Conservation (phyloP, 495 filamentous ascomycete genomes). For the Hypomontagnella submonticulosa region DNA sequence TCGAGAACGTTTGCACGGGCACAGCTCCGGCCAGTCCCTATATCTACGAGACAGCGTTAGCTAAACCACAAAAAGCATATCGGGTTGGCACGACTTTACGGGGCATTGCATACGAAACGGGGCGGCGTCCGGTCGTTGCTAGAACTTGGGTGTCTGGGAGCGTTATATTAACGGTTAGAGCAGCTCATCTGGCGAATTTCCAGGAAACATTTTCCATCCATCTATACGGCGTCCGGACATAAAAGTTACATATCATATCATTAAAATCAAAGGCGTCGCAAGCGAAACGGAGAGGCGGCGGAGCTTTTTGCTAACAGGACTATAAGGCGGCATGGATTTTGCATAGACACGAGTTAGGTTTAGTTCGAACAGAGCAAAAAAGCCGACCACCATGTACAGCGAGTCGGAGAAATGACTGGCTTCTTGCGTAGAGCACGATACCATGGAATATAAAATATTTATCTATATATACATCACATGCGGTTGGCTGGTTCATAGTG, state of each 20-base stretch:
- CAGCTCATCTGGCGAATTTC: conserved; percentile 6
- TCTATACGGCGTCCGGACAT: conserved; percentile 33
- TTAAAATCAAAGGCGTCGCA: conserved; percentile 16
- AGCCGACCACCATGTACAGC: background rate
- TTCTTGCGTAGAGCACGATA: background rate
- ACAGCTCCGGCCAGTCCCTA: conserved; percentile 1
- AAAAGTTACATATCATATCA: conserved; percentile 30
- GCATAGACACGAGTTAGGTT: conserved; percentile 12
- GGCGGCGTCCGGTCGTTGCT: conserved; percentile 20
- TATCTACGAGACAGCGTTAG: conserved; percentile 3
- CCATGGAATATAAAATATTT: conserved; percentile 2
- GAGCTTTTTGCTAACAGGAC: background rate
- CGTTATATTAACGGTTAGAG: conserved; percentile 4
- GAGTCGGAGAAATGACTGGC: conserved; percentile 1
- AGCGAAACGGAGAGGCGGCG: conserved; percentile 11
- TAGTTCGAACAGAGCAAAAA: background rate
- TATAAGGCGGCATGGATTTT: conserved; percentile 9
- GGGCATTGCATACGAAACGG: conserved; percentile 35
- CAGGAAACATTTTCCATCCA: conserved; percentile 14
- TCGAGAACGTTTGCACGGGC: conserved; percentile 18
- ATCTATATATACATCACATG: no score
- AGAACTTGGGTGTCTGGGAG: background rate
- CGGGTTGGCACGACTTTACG: conserved; percentile 17
- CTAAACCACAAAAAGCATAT: conserved; percentile 27
- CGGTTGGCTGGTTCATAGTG: background rate